These are phyloP conservation scores for Tubosaeta sp. DNA, from an alignment of 768 basidiomycete species.

Conservation along the genomic window DNA sequence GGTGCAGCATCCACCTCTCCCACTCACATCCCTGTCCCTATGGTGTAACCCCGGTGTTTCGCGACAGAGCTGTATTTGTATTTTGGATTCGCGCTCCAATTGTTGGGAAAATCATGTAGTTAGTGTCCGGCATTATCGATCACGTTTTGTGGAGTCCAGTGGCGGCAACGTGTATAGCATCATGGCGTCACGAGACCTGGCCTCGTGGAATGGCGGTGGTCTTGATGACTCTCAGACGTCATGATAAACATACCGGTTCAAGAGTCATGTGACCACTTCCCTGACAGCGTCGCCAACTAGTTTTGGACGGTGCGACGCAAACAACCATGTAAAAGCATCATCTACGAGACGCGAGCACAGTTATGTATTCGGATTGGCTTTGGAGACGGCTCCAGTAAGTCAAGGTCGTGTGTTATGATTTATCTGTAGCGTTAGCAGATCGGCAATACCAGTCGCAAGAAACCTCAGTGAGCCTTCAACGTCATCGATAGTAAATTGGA, in stretches of 20 bases:
- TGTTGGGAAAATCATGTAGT: background rate
- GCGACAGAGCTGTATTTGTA: constrained; percentile 20
- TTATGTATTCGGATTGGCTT: too few species aligned
- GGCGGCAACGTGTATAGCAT: background rate
- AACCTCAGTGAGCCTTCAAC: too few species aligned
- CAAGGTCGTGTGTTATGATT: too few species aligned
- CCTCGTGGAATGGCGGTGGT: too few species aligned
- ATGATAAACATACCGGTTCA: background rate
- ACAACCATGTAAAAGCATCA: too few species aligned
- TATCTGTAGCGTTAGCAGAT: too few species aligned
- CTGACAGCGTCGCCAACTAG: background rate
- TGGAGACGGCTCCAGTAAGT: too few species aligned
- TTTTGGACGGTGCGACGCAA: too few species aligned
- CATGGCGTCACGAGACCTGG: background rate
- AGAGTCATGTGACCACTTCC: background rate
- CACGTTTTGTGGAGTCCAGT: background rate
- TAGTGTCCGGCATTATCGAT: background rate
- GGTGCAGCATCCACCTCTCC: constrained; percentile 61
- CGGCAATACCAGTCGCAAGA: too few species aligned
- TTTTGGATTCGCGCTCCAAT: background rate
- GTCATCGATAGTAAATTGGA: too few species aligned
- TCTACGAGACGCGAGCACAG: too few species aligned
- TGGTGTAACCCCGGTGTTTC: constrained; percentile 14
- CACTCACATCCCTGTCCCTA: constrained; percentile 8
- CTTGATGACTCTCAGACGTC: too few species aligned